Evolutionary conservation across 805 yeast species (phyloP).

Genomic region (Ogataea nonfermentans): DNA sequence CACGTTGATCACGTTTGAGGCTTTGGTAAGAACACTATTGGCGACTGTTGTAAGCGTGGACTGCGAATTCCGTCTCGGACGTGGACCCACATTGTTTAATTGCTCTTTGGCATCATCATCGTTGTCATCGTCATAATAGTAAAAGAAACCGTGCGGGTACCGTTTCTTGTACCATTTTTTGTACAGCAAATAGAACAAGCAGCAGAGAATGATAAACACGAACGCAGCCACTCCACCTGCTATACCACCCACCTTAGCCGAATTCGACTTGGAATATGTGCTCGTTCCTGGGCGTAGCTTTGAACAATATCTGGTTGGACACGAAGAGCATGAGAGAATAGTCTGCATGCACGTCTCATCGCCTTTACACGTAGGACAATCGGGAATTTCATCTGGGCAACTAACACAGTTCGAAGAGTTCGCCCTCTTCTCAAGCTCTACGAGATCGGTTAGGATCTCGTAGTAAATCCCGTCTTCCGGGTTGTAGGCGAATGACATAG

Average conservation of each 20-base stretch:
- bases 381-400: constrained; percentile 33
- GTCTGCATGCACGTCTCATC: constrained; percentile 56
- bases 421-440: constrained; percentile 3
- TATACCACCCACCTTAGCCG: constrained; percentile 51
- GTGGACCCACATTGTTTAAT: constrained; percentile 15
- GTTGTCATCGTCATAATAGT: constrained; percentile 31
- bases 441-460: constrained; percentile 5
- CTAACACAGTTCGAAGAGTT: constrained; percentile 25
- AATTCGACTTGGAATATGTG: not conserved
- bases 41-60: constrained; percentile 41
- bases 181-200: constrained; percentile 40
- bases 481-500: constrained; percentile 8
- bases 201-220: constrained; percentile 36
- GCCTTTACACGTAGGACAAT: constrained; percentile 54
- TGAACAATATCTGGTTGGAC: constrained; percentile 56
- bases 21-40: constrained; percentile 68
- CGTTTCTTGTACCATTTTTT: constrained; percentile 41
- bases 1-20: constrained; percentile 85
- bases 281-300: too few relatives aligned
- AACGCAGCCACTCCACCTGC: constrained; percentile 77
- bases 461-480: constrained; percentile 10
- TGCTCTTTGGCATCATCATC: constrained; percentile 24
- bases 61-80: constrained; percentile 24
- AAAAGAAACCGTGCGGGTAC: constrained; percentile 32
- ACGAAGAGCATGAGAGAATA: constrained; percentile 52